These are phyloP conservation scores for Pseudogymnoascus sp. DNA, from an alignment of 2,329 filamentous ascomycete genomes.

Conservation along the genomic window DNA sequence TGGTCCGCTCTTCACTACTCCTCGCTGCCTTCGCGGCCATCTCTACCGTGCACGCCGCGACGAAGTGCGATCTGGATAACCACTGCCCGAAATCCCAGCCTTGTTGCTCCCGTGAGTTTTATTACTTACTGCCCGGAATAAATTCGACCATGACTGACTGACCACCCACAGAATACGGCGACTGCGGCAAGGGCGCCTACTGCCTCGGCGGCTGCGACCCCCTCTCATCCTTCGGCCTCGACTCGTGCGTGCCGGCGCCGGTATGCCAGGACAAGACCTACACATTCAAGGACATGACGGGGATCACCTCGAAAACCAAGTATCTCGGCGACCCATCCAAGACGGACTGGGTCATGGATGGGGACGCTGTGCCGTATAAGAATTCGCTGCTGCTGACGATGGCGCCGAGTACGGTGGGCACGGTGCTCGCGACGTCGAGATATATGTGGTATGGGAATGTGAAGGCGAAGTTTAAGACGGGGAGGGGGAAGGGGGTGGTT, in stretches of 20 bases:
- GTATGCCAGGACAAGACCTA: conserved; percentile 69
- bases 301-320: conserved; percentile 61
- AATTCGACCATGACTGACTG: neutral
- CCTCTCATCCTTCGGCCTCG: conserved; percentile 68
- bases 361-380: conserved; percentile 59
- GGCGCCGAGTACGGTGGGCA: conserved; percentile 76
- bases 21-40: conserved; percentile 20
- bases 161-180: conserved; percentile 63
- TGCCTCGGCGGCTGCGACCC: conserved; percentile 95
- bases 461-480: conserved; percentile 75
- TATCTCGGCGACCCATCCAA: conserved; percentile 78
- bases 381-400: conserved; percentile 78
- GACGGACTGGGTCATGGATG: conserved; percentile 83
- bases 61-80: conserved; percentile 38
- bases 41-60: conserved; percentile 19
- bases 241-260: conserved; percentile 78
- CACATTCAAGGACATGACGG: conserved; percentile 63
- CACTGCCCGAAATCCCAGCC: conserved; percentile 66
- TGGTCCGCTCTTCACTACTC: conserved; percentile 24
- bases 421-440: conserved; percentile 70
- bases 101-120: conserved; percentile 68
- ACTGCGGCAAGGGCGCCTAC: conserved; percentile 89
- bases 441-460: conserved; percentile 98
- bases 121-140: neutral
- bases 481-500: conserved; percentile 80